Base-by-base conservation (phyloP, 2,329 filamentous ascomycete genomes). In the Diplocarpon mali region DNA sequence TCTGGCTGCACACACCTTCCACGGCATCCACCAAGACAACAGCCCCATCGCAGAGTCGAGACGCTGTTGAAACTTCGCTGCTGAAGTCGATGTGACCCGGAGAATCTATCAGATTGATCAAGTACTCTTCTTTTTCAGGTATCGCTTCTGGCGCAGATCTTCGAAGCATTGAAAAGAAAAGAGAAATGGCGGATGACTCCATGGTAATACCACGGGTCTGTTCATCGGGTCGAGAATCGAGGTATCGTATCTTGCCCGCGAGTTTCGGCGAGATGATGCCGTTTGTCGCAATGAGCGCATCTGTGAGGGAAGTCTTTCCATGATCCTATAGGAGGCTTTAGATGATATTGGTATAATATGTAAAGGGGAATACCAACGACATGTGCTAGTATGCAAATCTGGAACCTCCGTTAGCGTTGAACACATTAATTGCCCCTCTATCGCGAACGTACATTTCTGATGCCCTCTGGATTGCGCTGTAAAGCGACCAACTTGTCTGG, bases 61-160 rank as follows among this genome's bases (percentile, higher is more conserved):
- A 96, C 2, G 92, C 92, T 1, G 90, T 96, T 0, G 89, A 96
- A 0, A 98, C 92, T 62, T 98, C 92, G 53, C 88, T 95, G 68
- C 89, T 95, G 64, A 98, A 98, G 65, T 98, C 92, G 53, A 98
- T 96, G 63, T 98, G 92, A 2, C 92, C 92, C 0, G 92, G 92
- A 1, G 92, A 96, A 66, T 98, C 92, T 61, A 98, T 98, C 46
- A 98, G 68, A 64, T 98, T 98, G 67, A 98, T 86, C 50, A 98
- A 72, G 61, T 95, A 95, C 64, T 98, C 90, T 60, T 87, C 87
- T 15, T 83, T 73, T 57, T 81, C 75, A 0, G 86, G 82, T 12
- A 71, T 61, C 5, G 77, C 77, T 13, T 87, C 80, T 2, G 83
- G 80, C 1, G 76, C 70, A 31, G 77, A 69, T 54, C 86, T 78